Base-by-base conservation (phyloP, 1,284 basidiomycete genomes). In the Cutaneotrichosporon spelunceum region DNA sequence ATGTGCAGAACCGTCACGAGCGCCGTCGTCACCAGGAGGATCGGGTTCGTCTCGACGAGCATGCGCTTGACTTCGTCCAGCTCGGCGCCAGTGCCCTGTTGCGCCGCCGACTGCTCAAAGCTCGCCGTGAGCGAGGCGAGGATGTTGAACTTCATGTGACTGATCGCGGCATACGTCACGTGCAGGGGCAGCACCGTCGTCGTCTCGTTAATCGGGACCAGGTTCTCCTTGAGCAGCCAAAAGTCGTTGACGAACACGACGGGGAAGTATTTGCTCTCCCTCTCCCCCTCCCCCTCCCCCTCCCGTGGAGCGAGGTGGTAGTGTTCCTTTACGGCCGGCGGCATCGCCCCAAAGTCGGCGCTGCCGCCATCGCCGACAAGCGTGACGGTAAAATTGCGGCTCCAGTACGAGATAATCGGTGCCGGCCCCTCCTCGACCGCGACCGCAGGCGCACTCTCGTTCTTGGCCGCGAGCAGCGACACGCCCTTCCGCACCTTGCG, bases 181-280 rank as follows among this genome's bases (percentile, higher is more conserved):
- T 88, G 86, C 11, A 99, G 82, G 2, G 93, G 91, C 1, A 93
- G 81, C 9, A 73, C 81, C 11, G 85, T 81, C 2, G 88, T 90
- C 0, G 90, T 91, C 29, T 82, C 78, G 76, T 94, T 93, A 71
- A 95, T 84, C 71, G 90, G 87, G 61, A 85, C 76, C 69, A 90
- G 86, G 67, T 92, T 88, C 36, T 88, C 87, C 52, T 87, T 86
- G 39, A 82, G 73, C 16, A 93, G 83, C 93, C 93, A 98, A 79
- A 98, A 98, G 74, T 97, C 93, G 75, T 98, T 98, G 8, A 91
- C 86, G 79, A 90, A 98, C 49, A 97, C 75, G 65, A 93, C 87
- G 1, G 95, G 95, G 70, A 86, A 88, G 82, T 94, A 93, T n/a
- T 9, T 11, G 13, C 23, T 45, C 29, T n/a, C n/a, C n/a, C n/a